A percentile compares a stretch with the other conserved stretches of the same genome.
Evolutionary conservation across 768 basidiomycete genomes (phyloP).

Genomic region (Agrocybe praecox): DNA sequence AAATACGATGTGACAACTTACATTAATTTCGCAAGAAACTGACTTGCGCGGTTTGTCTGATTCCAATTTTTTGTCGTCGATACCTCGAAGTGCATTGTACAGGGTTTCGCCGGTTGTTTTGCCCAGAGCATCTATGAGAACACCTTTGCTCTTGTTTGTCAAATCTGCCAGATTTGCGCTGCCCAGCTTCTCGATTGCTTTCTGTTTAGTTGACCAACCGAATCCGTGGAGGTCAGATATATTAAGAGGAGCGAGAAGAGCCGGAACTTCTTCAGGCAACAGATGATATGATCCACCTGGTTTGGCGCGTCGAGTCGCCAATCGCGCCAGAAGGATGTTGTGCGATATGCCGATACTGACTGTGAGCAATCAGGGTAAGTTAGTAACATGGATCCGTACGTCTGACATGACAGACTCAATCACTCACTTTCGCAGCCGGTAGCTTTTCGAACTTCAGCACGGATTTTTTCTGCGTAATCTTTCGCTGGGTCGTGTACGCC

Average conservation of each 20-base stretch:
- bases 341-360: constrained; percentile 92
- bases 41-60: constrained; percentile 87
- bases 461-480: constrained; percentile 80
- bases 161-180: constrained; percentile 72
- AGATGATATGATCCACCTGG: constrained; percentile 89
- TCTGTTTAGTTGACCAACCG: constrained; percentile 73
- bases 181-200: constrained; percentile 80
- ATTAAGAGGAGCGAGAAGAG: constrained; percentile 65
- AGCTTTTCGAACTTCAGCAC: constrained; percentile 71
- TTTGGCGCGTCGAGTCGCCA: constrained; percentile 91
- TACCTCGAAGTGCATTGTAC: constrained; percentile 80
- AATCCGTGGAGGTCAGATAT: constrained; percentile 89
- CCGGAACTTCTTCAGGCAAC: constrained; percentile 46
- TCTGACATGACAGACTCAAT: no score
- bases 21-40: constrained; percentile 94
- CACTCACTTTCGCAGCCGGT: constrained; percentile 83
- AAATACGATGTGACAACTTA: constrained; percentile 39
- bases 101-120: constrained; percentile 82
- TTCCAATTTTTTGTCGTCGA: constrained; percentile 80
- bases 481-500: constrained; percentile 61
- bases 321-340: constrained; percentile 90
- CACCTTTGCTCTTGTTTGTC: constrained; percentile 58
- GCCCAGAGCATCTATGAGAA: constrained; percentile 75
- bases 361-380: constrained; percentile 25
- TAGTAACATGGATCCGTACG: no score